phyloP scores from a whole-genome alignment of 2,329 filamentous ascomycete species.

The Leptodontidium sp. region DNA sequence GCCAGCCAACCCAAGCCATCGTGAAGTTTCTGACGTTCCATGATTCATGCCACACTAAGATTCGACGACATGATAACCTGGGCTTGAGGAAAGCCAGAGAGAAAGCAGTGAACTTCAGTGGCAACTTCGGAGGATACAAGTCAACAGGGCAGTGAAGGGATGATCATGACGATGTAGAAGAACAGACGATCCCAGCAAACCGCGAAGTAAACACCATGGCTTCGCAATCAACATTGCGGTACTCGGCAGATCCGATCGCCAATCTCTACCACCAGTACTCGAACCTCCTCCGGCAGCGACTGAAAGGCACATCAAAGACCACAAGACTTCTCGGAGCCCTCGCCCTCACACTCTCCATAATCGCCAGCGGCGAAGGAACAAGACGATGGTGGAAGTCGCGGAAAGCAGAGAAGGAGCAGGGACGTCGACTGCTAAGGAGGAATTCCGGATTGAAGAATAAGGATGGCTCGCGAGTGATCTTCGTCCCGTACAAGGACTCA shows the following conservation, averaged over 20 bases:
- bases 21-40: background rate
- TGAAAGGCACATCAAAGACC: constrained; percentile 72
- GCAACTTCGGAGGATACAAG: background rate
- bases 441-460: constrained; percentile 95
- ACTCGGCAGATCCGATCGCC: constrained; percentile 72
- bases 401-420: constrained; percentile 82
- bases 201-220: constrained; percentile 66
- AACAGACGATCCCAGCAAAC: constrained; percentile 13
- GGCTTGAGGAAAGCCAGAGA: background rate
- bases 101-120: background rate
- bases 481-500: constrained; percentile 87
- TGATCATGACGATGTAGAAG: constrained; percentile 33
- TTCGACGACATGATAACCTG: constrained; percentile 1
- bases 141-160: constrained; percentile 13
- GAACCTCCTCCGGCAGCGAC: constrained; percentile 57
- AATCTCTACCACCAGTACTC: constrained; percentile 69
- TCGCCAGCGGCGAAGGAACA: constrained; percentile 81
- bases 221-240: constrained; percentile 83
- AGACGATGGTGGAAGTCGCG: constrained; percentile 78
- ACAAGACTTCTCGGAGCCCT: constrained; percentile 80
- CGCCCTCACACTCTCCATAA: constrained; percentile 78
- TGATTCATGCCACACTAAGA: background rate
- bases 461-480: constrained; percentile 93
- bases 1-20: constrained; percentile 6
- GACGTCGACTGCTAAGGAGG: constrained; percentile 80